These are phyloP conservation scores for Neoarthrinium moseri DNA, from an alignment of 2,329 filamentous ascomycete genomes.

Conservation along the genomic window DNA sequence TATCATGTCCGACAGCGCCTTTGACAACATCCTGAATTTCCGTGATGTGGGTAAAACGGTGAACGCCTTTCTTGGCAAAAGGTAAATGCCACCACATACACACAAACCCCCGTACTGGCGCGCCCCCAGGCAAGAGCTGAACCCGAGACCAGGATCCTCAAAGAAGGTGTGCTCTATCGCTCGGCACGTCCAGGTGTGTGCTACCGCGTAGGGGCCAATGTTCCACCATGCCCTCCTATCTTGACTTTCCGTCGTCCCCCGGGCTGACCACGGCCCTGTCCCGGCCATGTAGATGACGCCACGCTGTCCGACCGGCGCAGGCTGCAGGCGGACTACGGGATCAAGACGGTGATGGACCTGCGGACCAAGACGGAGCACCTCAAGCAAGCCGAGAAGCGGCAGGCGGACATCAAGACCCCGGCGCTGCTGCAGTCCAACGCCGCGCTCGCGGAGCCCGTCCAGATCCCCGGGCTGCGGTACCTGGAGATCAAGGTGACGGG, in stretches of 20 bases:
- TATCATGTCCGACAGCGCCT: conserved; percentile 24
- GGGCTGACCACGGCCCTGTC: conserved; percentile 4
- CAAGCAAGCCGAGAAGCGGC: conserved; percentile 63
- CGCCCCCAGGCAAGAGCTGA: neutral
- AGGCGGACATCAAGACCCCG: conserved; percentile 42
- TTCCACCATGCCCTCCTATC: neutral
- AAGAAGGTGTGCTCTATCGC: conserved; percentile 65
- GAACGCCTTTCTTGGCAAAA: conserved; percentile 56
- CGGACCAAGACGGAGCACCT: conserved; percentile 78
- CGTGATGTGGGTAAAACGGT: conserved; percentile 71
- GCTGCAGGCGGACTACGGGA: conserved; percentile 58
- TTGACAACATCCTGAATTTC: conserved; percentile 70
- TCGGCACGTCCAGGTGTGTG: conserved; percentile 60
- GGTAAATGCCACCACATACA: conserved; percentile 37
- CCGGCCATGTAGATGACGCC: conserved; percentile 60
- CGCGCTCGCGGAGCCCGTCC: conserved; percentile 51
- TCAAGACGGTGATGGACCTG: conserved; percentile 76
- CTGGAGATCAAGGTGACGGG: conserved; percentile 73
- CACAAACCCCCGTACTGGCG: neutral
- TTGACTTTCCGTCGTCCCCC: neutral
- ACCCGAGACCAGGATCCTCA: conserved; percentile 40
- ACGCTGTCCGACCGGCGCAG: conserved; percentile 60
- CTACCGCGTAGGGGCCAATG: too few species aligned
- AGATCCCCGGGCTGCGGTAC: conserved; percentile 65
- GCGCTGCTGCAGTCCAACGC: conserved; percentile 47